Conservation (phyloP, 805 yeast genomes). For the Myxozyma neglecta region DNA sequence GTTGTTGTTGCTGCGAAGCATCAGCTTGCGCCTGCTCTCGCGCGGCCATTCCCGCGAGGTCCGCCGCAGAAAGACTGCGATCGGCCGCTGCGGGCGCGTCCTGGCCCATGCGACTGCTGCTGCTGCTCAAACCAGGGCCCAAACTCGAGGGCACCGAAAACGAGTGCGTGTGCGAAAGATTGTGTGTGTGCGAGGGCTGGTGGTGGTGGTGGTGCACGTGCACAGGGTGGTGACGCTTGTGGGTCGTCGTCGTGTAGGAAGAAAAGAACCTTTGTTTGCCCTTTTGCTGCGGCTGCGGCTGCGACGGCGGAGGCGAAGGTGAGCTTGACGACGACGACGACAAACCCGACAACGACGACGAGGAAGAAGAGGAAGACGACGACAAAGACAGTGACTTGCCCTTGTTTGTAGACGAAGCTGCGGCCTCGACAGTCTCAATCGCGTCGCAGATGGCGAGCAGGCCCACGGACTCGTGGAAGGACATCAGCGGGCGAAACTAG, state of each 20-base stretch:
- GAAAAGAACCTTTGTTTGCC: neutral
- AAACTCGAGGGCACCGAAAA: no score
- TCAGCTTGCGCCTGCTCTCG: constrained; percentile 14
- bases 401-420: constrained; percentile 16
- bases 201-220: no score
- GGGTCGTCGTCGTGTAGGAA: no score
- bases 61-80: constrained; percentile 4
- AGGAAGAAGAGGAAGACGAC: constrained; percentile 14
- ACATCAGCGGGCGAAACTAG: constrained; percentile 30
- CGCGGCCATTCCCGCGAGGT: constrained; percentile 13
- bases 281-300: neutral
- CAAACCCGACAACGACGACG: neutral
- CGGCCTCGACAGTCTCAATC: constrained; percentile 42
- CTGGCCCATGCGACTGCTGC: neutral
- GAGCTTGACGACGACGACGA: no score
- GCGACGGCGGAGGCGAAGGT: constrained; percentile 6
- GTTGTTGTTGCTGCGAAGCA: neutral
- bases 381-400: constrained; percentile 3
- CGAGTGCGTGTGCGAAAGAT: no score
- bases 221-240: no score
- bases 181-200: no score
- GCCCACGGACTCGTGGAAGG: constrained; percentile 45
- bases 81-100: constrained; percentile 4
- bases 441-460: constrained; percentile 45
- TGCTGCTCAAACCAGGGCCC: constrained; percentile 2